phyloP scores from a whole-genome alignment of 108 stramenopile species.

The Seminavis robusta region DNA sequence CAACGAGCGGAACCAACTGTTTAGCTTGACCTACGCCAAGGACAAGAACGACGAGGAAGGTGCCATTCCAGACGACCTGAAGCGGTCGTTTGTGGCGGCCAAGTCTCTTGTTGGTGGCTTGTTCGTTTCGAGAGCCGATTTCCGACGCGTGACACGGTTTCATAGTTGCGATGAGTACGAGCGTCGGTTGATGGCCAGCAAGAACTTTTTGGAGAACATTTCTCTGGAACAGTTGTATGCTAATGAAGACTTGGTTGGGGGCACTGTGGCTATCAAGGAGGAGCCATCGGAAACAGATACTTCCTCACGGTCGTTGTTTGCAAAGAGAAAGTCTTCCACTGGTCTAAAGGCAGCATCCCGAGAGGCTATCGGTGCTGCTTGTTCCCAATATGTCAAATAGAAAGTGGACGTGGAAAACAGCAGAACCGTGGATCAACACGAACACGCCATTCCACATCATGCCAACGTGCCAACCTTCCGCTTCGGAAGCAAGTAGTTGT shows the following conservation, averaged over 20 bases:
- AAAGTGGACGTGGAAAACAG: no score
- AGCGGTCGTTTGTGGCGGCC: slow-evolving; percentile 18
- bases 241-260: slow-evolving; percentile 26
- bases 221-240: slow-evolving; percentile 50
- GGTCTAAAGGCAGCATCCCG: no score
- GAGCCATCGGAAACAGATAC: no score
- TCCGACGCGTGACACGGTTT: slow-evolving; percentile 32
- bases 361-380: no score
- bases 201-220: slow-evolving; percentile 19
- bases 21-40: slow-evolving; percentile 24
- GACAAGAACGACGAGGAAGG: slow-evolving; percentile 3
- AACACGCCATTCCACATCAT: no score
- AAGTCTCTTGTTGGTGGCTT: slow-evolving; percentile 18
- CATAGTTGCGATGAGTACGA: slow-evolving; percentile 51
- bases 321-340: no score
- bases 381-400: no score
- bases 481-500: no score
- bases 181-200: slow-evolving; percentile 28
- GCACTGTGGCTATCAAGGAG: no score
- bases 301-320: no score
- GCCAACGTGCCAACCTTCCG: no score
- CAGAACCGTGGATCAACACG: no score
- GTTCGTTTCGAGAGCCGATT: slow-evolving; percentile 14
- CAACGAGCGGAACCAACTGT: slow-evolving; percentile 20
- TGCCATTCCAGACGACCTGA: slow-evolving; percentile 21